Percentiles rank a stretch among this genome's conserved stretches.
These are phyloP conservation scores for Macrophomina tecta DNA, from an alignment of 2,329 filamentous ascomycete species.

Conservation along the genomic window DNA sequence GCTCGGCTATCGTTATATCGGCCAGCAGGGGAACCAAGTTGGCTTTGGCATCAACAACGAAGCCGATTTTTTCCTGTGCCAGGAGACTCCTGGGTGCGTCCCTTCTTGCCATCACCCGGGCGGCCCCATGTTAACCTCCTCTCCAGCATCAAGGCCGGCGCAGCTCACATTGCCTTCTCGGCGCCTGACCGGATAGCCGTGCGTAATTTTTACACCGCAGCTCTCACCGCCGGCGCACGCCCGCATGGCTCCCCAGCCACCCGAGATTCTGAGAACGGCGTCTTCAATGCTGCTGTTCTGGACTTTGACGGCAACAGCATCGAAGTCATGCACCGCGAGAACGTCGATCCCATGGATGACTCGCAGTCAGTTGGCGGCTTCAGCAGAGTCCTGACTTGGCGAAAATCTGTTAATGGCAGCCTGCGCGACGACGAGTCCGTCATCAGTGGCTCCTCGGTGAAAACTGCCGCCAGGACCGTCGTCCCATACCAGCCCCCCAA, in stretches of 20 bases:
- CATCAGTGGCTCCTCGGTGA: slow-evolving; percentile 26
- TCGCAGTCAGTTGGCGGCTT: slow-evolving; percentile 43
- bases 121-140: slow-evolving; percentile 3
- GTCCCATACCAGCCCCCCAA: slow-evolving; percentile 28
- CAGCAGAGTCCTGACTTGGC: slow-evolving; percentile 53
- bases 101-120: neutral
- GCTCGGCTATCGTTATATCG: slow-evolving; percentile 75
- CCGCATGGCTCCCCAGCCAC: slow-evolving; percentile 63
- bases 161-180: slow-evolving; percentile 70
- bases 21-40: slow-evolving; percentile 65
- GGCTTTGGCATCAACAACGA: slow-evolving; percentile 65
- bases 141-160: slow-evolving; percentile 55
- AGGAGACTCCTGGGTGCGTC: slow-evolving; percentile 64
- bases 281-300: slow-evolving; percentile 69
- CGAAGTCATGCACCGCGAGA: slow-evolving; percentile 71
- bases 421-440: slow-evolving; percentile 36
- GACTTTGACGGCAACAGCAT: slow-evolving; percentile 87
- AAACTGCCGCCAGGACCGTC: slow-evolving; percentile 31
- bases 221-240: slow-evolving; percentile 68
- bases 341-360: slow-evolving; percentile 46
- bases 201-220: slow-evolving; percentile 73
- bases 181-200: slow-evolving; percentile 71
- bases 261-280: slow-evolving; percentile 60
- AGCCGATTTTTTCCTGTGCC: slow-evolving; percentile 69
- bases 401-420: slow-evolving; percentile 40